A percentile compares a stretch with the other conserved stretches of the same genome.
phyloP scores from a whole-genome alignment of 2,329 filamentous ascomycete species.

The Metarhizium brunneum region DNA sequence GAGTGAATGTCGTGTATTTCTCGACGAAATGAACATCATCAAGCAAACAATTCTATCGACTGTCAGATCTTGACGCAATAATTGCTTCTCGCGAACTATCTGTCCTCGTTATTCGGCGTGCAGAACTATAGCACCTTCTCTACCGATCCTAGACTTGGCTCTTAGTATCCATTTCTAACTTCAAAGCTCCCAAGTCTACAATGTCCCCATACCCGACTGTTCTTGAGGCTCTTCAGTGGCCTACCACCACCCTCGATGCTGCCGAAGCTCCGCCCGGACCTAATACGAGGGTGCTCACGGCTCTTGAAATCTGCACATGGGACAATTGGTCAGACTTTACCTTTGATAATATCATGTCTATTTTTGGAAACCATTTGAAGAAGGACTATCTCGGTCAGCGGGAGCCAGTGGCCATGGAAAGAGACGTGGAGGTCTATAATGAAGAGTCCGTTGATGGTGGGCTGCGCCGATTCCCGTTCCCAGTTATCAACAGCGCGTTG shows the following conservation, averaged over 20 bases:
- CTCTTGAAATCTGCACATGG: too few species aligned
- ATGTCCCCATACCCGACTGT: not conserved
- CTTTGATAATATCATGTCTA: not conserved
- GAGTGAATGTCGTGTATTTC: not conserved
- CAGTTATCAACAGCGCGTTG: not conserved
- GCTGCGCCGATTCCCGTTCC: not conserved
- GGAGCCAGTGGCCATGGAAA: not conserved
- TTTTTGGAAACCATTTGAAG: not conserved
- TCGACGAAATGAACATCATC: not conserved
- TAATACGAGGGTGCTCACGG: not conserved
- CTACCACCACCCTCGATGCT: not conserved
- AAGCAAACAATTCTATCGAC: not conserved
- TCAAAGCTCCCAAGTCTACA: not conserved
- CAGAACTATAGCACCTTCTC: not conserved
- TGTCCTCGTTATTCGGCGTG: not conserved
- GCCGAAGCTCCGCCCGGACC: not conserved
- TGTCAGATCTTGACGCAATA: not conserved
- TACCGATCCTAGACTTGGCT: not conserved
- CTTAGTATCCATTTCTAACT: not conserved
- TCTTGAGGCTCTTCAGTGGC: conserved; percentile 1
- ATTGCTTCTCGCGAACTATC: not conserved
- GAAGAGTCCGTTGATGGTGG: not conserved
- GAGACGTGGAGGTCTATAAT: not conserved
- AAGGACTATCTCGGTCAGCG: not conserved
- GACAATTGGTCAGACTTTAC: not conserved